phyloP scores from a whole-genome alignment of 495 filamentous ascomycete species.

The Tirmania nivea region DNA sequence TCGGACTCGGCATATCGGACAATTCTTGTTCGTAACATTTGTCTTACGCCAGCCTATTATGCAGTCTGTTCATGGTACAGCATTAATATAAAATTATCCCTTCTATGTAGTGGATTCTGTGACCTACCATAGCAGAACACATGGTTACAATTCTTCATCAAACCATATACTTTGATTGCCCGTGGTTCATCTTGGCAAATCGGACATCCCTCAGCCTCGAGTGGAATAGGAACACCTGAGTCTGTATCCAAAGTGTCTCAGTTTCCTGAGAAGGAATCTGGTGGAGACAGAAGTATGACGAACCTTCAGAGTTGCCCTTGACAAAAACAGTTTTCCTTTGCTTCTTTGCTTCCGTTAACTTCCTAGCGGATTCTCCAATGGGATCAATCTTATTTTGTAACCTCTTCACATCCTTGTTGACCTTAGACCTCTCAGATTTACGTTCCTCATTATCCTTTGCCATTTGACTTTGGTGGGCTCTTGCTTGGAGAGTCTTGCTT shows the following conservation, averaged over 20 bases:
- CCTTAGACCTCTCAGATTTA: no score
- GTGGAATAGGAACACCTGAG: neutral
- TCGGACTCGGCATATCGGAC: neutral
- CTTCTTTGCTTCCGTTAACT: neutral
- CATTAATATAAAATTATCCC: no score
- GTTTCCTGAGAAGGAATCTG: no score
- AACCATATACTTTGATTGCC: neutral
- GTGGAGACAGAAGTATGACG: no score
- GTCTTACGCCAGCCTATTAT: neutral
- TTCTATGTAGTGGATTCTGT: no score
- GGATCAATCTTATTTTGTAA: neutral
- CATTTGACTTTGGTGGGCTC: no score
- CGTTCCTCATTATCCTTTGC: no score
- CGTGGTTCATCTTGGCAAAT: neutral
- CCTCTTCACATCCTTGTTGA: neutral
- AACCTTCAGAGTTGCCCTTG: no score
- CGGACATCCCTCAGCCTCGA: neutral
- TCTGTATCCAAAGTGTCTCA: no score
- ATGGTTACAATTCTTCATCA: neutral
- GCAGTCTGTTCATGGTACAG: neutral
- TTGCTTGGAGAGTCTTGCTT: no score
- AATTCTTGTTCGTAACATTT: neutral
- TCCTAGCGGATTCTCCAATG: neutral
- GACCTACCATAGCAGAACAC: neutral
- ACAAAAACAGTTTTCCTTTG: neutral